These are phyloP conservation scores for Streptanthus diversifolius DNA, from an alignment of 345 rosid genomes.

Conservation along the genomic window DNA sequence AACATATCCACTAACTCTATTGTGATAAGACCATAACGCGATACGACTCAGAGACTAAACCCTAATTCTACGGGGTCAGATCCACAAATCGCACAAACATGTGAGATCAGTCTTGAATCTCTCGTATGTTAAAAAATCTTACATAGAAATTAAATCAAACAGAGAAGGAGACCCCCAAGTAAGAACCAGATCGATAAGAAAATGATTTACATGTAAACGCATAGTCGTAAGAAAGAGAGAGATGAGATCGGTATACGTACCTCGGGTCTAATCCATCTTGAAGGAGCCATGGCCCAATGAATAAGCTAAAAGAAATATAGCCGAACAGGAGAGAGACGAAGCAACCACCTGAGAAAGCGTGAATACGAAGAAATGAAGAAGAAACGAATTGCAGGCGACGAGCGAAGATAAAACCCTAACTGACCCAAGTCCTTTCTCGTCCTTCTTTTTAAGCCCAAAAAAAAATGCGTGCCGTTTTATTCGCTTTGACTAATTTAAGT, in stretches of 20 bases:
- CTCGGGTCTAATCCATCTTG: slow-evolving; percentile 25
- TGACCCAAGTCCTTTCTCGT: not conserved
- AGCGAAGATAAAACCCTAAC: not conserved
- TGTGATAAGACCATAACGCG: too few relatives aligned
- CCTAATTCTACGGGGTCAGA: not conserved
- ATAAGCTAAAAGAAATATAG: not conserved
- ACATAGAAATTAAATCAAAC: not conserved
- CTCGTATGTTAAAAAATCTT: not conserved
- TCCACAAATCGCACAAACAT: not conserved
- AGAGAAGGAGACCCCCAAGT: not conserved
- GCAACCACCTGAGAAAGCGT: slow-evolving; percentile 12
- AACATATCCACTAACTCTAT: too few relatives aligned
- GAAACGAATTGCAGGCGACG: not conserved
- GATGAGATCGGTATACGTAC: not conserved
- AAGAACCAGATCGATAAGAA: not conserved
- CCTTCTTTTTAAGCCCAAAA: not conserved
- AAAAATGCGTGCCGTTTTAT: not conserved
- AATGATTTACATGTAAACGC: not conserved
- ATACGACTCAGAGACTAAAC: not conserved
- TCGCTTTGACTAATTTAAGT: too few relatives aligned
- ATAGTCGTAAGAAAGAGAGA: not conserved
- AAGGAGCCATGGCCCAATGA: slow-evolving; percentile 2
- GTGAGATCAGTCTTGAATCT: not conserved
- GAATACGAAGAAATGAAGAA: not conserved
- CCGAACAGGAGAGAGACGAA: not conserved